Percentiles rank a stretch among this genome's conserved stretches.
Conservation (phyloP, 2,329 filamentous ascomycete species). For the Domatiomyces globalis region DNA sequence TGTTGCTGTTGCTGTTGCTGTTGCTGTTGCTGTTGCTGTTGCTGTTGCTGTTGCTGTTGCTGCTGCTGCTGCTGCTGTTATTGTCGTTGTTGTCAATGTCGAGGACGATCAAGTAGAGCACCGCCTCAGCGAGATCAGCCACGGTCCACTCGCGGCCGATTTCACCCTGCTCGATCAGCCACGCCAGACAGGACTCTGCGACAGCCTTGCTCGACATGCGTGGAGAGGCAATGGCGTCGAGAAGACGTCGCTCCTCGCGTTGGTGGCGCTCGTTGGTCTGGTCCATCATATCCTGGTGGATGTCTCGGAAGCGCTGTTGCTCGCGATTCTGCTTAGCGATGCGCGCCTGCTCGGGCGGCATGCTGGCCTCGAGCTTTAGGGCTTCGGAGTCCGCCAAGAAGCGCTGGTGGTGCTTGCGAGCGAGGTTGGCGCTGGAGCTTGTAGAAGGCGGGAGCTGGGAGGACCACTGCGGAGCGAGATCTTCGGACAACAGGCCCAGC, state of each 20-base stretch:
- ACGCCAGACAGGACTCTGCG: slow-evolving; percentile 18
- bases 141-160: slow-evolving; percentile 18
- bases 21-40: too few species aligned
- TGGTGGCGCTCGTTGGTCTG: slow-evolving; percentile 7
- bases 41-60: too few species aligned
- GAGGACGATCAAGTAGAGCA: slow-evolving; percentile 20
- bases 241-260: slow-evolving; percentile 16
- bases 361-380: slow-evolving; percentile 16
- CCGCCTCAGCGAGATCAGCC: slow-evolving; percentile 16
- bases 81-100: slow-evolving; percentile 9
- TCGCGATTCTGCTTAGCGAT: slow-evolving; percentile 14
- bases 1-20: too few species aligned
- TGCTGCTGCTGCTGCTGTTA: background rate
- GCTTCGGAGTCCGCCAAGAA: slow-evolving; percentile 12
- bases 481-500: slow-evolving; percentile 17
- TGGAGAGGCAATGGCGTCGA: slow-evolving; percentile 19
- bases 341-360: slow-evolving; percentile 20
- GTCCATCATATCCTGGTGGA: slow-evolving; percentile 14
- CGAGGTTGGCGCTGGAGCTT: slow-evolving; percentile 6
- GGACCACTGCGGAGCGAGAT: slow-evolving; percentile 20
- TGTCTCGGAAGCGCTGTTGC: slow-evolving; percentile 9
- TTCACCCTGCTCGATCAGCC: slow-evolving; percentile 16
- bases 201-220: slow-evolving; percentile 17
- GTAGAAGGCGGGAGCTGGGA: slow-evolving; percentile 3
- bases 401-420: slow-evolving; percentile 10